Evolutionary conservation across 805 yeast genomes (phyloP).

Genomic region (Candida oleophila): DNA sequence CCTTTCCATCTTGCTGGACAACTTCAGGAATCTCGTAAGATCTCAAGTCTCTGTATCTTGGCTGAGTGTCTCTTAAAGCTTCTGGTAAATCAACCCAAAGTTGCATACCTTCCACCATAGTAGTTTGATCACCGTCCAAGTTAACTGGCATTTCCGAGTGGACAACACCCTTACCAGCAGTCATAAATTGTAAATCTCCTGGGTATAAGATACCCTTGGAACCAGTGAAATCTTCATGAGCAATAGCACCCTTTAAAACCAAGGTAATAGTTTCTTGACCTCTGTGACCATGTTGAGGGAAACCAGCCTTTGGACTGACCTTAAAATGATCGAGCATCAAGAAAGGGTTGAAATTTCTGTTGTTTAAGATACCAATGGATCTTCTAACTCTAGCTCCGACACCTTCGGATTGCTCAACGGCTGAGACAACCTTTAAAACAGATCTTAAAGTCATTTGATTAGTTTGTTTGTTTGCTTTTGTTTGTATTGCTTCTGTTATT

Average conservation of each 20-base stretch:
- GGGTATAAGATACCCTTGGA: slow-evolving; percentile 21
- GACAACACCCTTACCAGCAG: slow-evolving; percentile 25
- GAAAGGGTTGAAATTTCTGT: slow-evolving; percentile 80
- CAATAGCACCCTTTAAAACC: slow-evolving; percentile 34
- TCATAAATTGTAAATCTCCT: slow-evolving; percentile 27
- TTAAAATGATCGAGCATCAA: slow-evolving; percentile 78
- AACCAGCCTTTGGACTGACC: slow-evolving; percentile 49
- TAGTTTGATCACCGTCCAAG: slow-evolving; percentile 42
- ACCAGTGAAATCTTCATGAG: slow-evolving; percentile 33
- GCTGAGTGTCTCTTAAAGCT: slow-evolving; percentile 45
- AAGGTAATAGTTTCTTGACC: slow-evolving; percentile 40
- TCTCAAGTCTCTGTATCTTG: slow-evolving; percentile 23
- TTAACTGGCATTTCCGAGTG: slow-evolving; percentile 57
- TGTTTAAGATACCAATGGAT: slow-evolving; percentile 65
- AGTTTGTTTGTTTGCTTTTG: not conserved
- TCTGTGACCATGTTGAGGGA: slow-evolving; percentile 41
- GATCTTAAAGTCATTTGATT: slow-evolving; percentile 25
- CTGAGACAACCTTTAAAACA: slow-evolving; percentile 35
- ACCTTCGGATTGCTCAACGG: slow-evolving; percentile 78
- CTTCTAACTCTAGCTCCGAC: slow-evolving; percentile 86
- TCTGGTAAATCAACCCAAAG: slow-evolving; percentile 85
- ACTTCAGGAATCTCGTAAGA: slow-evolving; percentile 38
- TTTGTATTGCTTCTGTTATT: not conserved
- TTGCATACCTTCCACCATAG: slow-evolving; percentile 59
- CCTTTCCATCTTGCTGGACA: slow-evolving; percentile 17